phyloP scores from a whole-genome alignment of 78 protist genomes.

The Protostelium mycophagum region DNA sequence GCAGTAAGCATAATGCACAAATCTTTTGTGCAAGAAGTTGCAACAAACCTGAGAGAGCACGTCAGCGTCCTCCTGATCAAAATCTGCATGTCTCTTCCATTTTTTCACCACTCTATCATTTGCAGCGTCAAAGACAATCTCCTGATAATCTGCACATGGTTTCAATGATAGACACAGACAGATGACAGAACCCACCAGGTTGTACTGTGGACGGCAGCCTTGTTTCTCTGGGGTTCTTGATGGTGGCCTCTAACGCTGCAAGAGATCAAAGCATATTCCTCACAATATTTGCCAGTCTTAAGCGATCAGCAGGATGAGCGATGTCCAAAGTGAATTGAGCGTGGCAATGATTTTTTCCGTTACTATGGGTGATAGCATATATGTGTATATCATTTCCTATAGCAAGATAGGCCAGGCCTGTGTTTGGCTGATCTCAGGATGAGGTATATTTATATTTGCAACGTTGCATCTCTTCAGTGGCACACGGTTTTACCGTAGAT shows the following conservation, averaged over 20 bases:
- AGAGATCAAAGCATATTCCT: background rate
- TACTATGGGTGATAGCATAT: background rate
- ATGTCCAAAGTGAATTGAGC: background rate
- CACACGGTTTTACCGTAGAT: too few relatives aligned
- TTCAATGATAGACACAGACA: background rate
- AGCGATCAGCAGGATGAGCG: too few relatives aligned
- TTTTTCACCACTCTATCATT: background rate
- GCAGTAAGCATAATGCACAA: too few relatives aligned
- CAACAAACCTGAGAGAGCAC: background rate
- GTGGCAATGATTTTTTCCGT: background rate
- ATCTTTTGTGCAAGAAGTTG: background rate
- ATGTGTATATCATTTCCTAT: background rate
- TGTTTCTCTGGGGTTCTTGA: background rate
- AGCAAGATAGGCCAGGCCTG: background rate
- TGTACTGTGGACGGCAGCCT: background rate
- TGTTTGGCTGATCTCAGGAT: background rate
- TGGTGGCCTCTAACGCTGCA: background rate
- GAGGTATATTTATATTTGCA: too few relatives aligned
- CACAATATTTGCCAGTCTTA: constrained; percentile 1
- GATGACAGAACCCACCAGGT: background rate
- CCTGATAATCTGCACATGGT: background rate
- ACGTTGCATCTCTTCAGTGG: background rate
- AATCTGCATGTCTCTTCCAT: background rate
- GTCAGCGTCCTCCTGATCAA: background rate
- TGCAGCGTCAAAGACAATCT: background rate